Evolutionary conservation across 2,329 filamentous ascomycete species (phyloP), one percentile per base, ranked within the genome.

Genomic region (Bipolaris oryzae): DNA sequence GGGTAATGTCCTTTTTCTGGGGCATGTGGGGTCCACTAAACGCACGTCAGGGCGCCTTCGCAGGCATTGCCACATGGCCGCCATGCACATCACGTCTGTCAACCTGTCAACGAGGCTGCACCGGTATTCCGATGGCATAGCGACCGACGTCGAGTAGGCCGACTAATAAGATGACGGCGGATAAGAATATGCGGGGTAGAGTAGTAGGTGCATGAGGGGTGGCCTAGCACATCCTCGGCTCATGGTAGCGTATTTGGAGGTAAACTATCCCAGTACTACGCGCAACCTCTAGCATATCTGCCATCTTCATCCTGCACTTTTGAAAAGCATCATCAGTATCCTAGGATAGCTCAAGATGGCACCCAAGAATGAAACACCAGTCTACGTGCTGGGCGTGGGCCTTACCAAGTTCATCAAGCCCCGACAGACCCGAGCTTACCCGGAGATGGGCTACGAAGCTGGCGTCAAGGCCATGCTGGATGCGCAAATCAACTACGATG

Each of bases 351-450:
- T 43, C 53, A 60, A 47, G 9, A 75, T 74, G 69, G 62, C 66
- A 15, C 56, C 66, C 1, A 67, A 70, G 42, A 71, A 70, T 42
- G 48, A 73, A 33, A 60, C 66, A 15, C 82, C 83, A 55, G 82
- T 81, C 80, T 97, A 97, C 81, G 91, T 98, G 73, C 86, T 97
- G 50, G 94, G 94, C 81, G 94, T 98, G 64, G 94, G 94, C 79
- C 92, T 98, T 88, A 97, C 94, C 80, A 96, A 96, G 79, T 98
- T 98, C 84, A 93, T 97, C 86, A 97, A 96, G 82, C 93, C 93
- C 25, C 86, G 92, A 51, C 91, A 91, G 74, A 92, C 92, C 76
- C 89, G 96, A 62, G 91, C 95, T 78, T 96, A 96, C 80, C 92
- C 92, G 5, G 93, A 96, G 73, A 87, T 96, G 41, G 93, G 93